A percentile compares a stretch with the other conserved stretches of the same genome.
Conservation (phyloP, 345 rosid species). For the Eucalyptus tenuipes region DNA sequence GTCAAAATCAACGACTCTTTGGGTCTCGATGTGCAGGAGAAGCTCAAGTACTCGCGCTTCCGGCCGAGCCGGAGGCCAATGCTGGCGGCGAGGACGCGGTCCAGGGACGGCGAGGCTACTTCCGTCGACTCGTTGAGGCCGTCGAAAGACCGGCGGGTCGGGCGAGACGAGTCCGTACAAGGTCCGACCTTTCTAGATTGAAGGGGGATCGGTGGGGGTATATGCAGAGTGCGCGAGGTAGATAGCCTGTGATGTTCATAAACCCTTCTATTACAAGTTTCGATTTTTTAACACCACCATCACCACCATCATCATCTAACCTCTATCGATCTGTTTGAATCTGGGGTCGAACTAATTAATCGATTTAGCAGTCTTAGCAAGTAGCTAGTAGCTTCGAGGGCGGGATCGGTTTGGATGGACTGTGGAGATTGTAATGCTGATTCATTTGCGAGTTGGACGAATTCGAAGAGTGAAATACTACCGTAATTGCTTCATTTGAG, state of each 20-base stretch:
- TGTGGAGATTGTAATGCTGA: not conserved
- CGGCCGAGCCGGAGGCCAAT: not conserved
- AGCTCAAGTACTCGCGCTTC: not conserved
- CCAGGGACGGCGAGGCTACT: slow-evolving; percentile 1
- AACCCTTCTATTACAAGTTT: not conserved
- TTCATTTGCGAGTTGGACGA: not conserved
- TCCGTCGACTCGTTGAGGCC: slow-evolving; percentile 4
- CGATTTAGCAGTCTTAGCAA: not conserved
- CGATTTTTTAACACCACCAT: not conserved
- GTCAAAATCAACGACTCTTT: not conserved
- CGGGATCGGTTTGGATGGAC: not conserved
- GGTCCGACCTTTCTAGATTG: not conserved
- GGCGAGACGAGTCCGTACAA: not conserved
- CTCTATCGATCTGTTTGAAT: not conserved
- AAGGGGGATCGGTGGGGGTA: not conserved
- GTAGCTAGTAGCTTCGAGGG: not conserved
- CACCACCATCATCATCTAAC: not conserved
- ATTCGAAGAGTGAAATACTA: not conserved
- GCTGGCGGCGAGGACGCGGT: not conserved
- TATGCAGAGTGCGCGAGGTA: not conserved
- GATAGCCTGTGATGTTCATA: not conserved
- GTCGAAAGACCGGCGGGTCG: not conserved
- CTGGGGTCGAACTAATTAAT: not conserved
- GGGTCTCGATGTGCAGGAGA: not conserved
- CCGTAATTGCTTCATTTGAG: not conserved